Percentiles rank a stretch among this genome's conserved stretches.
These are phyloP conservation scores for Mrakia gelida DNA, from an alignment of 768 basidiomycete genomes.

Conservation along the genomic window DNA sequence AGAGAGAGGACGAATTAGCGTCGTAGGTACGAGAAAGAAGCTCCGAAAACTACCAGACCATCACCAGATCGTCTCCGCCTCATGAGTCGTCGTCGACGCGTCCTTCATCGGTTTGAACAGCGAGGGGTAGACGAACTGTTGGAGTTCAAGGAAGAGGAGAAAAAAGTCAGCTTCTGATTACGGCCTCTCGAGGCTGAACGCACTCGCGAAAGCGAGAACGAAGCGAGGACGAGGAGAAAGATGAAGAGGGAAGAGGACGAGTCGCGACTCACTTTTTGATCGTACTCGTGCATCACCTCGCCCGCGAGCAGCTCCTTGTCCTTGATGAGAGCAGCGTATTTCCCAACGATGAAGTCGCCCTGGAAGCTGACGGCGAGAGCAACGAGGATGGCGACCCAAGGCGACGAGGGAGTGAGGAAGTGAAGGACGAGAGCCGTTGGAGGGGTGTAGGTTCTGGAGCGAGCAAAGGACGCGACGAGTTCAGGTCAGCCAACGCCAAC, in stretches of 20 bases:
- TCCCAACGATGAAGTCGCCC: conserved; percentile 11
- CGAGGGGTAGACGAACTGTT: conserved; percentile 32
- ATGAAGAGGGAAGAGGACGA: neutral
- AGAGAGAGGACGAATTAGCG: neutral
- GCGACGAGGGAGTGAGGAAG: conserved; percentile 23
- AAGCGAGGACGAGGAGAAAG: neutral
- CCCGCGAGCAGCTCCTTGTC: conserved; percentile 28
- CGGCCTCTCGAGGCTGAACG: no score
- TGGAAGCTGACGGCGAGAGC: conserved; percentile 23
- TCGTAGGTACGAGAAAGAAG: neutral
- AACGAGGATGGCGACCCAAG: conserved; percentile 6
- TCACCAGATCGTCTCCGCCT: conserved; percentile 33
- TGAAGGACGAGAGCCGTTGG: conserved; percentile 26
- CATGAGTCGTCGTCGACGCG: conserved; percentile 19
- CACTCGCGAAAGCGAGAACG: no score
- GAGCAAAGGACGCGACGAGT: neutral
- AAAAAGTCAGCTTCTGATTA: neutral
- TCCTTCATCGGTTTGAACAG: conserved; percentile 30
- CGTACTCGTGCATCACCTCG: conserved; percentile 33
- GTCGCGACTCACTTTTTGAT: conserved; percentile 22
- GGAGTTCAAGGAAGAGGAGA: neutral
- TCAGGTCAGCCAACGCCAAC: neutral
- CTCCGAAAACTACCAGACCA: conserved; percentile 19
- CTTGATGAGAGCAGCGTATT: conserved; percentile 20
- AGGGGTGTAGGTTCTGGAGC: conserved; percentile 26